These are phyloP conservation scores for Clarireedia paspali DNA, from an alignment of 2,329 filamentous ascomycete genomes.

Conservation along the genomic window DNA sequence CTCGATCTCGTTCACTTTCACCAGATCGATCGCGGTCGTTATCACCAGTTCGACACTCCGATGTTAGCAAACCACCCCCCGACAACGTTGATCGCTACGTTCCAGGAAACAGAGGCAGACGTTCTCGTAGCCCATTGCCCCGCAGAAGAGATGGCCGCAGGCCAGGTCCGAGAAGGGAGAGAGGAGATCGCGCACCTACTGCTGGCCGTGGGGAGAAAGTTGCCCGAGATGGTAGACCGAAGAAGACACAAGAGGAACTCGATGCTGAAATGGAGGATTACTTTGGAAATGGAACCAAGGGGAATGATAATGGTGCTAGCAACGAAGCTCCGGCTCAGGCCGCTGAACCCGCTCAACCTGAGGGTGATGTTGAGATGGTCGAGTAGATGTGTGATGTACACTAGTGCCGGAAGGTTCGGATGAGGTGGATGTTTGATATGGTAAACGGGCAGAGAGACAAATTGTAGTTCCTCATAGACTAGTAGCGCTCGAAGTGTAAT, in stretches of 20 bases:
- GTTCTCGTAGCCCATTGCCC: conserved; percentile 53
- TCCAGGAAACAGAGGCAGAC: conserved; percentile 29
- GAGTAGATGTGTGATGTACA: conserved; percentile 11
- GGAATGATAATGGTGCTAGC: conserved; percentile 24
- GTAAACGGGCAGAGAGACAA: too few relatives aligned
- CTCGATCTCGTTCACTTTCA: conserved; percentile 31
- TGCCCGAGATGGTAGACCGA: conserved; percentile 46
- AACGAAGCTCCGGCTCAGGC: conserved; percentile 23
- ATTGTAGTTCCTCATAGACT: too few relatives aligned
- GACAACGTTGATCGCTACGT: conserved; percentile 30
- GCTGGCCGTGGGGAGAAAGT: conserved; percentile 35
- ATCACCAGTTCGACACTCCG: conserved; percentile 38
- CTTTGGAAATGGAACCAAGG: conserved; percentile 47
- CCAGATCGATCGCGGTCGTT: conserved; percentile 55
- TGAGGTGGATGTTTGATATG: too few relatives aligned
- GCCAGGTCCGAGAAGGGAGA: conserved; percentile 35
- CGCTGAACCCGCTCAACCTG: conserved; percentile 27
- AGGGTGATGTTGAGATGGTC: conserved; percentile 65
- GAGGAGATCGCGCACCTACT: conserved; percentile 34
- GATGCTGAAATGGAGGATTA: conserved; percentile 98
- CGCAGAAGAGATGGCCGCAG: conserved; percentile 43
- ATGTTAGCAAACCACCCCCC: conserved; percentile 28
- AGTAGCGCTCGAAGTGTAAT: too few relatives aligned
- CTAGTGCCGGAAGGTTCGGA: too few relatives aligned
- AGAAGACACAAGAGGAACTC: conserved; percentile 85